Evolutionary conservation across 768 basidiomycete genomes (phyloP).

Genomic region (Tricholoma bakamatsutake): DNA sequence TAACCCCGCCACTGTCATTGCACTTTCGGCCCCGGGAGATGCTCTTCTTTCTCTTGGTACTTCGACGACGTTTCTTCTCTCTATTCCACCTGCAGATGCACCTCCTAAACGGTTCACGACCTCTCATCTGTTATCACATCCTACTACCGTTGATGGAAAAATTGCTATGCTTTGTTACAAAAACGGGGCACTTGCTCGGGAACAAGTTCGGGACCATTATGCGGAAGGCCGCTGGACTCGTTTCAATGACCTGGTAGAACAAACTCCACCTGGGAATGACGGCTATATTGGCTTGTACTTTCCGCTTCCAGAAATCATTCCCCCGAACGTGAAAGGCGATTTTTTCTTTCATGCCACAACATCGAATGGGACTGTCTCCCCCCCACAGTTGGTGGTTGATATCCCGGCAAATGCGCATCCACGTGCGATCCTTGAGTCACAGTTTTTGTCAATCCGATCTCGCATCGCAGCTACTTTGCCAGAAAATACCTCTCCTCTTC

Average conservation of each 20-base stretch:
- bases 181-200: conserved; percentile 78
- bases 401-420: conserved; percentile 50
- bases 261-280: conserved; percentile 48
- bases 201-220: conserved; percentile 66
- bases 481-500: conserved; percentile 36
- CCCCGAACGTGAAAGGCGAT: conserved; percentile 67
- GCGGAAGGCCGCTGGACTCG: conserved; percentile 55
- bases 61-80: conserved; percentile 81
- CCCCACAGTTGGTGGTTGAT: conserved; percentile 21
- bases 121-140: conserved; percentile 71
- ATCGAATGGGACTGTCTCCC: conserved; percentile 17
- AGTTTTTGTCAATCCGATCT: conserved; percentile 75
- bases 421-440: conserved; percentile 78
- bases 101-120: conserved; percentile 68
- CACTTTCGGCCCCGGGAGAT: conserved; percentile 69
- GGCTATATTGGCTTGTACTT: conserved; percentile 74
- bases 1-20: conserved; percentile 80
- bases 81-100: conserved; percentile 57
- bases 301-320: conserved; percentile 84
- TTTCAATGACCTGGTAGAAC: conserved; percentile 63
- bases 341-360: conserved; percentile 46
- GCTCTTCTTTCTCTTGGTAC: conserved; percentile 85
- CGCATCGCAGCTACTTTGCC: conserved; percentile 39
- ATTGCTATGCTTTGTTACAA: conserved; percentile 94
- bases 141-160: conserved; percentile 52